These are phyloP conservation scores for Prunus fruticosa DNA, from an alignment of 306 rosid genomes.

Conservation along the genomic window DNA sequence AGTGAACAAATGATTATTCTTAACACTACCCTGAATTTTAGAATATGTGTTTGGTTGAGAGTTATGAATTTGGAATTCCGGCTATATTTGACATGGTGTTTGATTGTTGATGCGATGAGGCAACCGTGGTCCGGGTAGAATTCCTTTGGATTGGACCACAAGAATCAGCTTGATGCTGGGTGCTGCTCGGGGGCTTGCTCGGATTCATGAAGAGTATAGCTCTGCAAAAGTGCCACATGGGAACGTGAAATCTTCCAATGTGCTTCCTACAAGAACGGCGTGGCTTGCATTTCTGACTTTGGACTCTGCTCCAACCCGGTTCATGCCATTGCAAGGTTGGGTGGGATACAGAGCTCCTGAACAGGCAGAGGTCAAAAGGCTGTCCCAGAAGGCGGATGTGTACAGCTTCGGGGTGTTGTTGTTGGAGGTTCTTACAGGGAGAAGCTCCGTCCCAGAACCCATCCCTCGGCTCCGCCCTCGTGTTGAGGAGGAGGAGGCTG, in stretches of 20 bases:
- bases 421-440: conserved; percentile 82
- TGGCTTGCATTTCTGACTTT: conserved; percentile 89
- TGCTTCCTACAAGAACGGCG: conserved; percentile 85
- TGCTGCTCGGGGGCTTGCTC: conserved; percentile 85
- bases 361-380: conserved; percentile 67
- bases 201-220: conserved; percentile 70
- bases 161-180: conserved; percentile 89
- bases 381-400: conserved; percentile 86
- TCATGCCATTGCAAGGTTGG: conserved; percentile 89
- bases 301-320: conserved; percentile 84
- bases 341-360: conserved; percentile 97
- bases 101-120: conserved; percentile 38
- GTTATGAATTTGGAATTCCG: background rate
- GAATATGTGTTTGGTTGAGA: background rate
- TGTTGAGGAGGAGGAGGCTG: conserved; percentile 41
- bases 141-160: conserved; percentile 98
- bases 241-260: conserved; percentile 85
- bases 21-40: no score
- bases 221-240: conserved; percentile 85
- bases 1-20: no score
- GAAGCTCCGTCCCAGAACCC: conserved; percentile 74
- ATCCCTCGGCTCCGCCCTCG: conserved; percentile 49
- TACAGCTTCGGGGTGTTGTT: conserved; percentile 82
- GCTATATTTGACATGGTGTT: background rate
- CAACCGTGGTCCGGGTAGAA: conserved; percentile 93